phyloP scores from a whole-genome alignment of 2,329 filamentous ascomycete species.

The Coniochaeta sp. region DNA sequence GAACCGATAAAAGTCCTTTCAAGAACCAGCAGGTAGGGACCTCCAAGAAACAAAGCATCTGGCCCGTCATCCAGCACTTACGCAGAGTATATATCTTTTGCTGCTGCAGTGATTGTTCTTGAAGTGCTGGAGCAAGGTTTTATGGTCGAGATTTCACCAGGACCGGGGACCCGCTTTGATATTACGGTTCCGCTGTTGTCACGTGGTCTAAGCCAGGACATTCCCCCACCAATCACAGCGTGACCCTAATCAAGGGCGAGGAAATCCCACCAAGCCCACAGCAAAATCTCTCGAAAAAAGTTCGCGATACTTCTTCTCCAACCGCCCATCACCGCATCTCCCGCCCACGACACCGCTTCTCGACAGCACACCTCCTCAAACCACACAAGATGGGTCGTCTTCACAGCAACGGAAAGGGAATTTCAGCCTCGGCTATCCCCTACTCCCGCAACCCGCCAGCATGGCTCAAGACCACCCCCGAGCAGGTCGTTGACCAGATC shows the following conservation, averaged over 20 bases:
- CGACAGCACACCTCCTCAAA: slow-evolving; percentile 39
- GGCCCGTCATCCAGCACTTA: too few relatives aligned
- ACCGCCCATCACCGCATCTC: slow-evolving; percentile 12
- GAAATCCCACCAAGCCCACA: slow-evolving; percentile 30
- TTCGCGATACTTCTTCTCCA: slow-evolving; percentile 4
- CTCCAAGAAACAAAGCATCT: neutral
- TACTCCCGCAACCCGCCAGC: slow-evolving; percentile 90
- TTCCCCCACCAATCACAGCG: slow-evolving; percentile 13
- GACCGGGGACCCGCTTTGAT: neutral
- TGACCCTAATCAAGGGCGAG: slow-evolving; percentile 40
- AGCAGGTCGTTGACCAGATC: slow-evolving; percentile 98
- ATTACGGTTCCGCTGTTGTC: neutral
- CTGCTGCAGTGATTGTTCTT: neutral
- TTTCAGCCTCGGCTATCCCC: slow-evolving; percentile 89
- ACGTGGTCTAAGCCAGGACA: neutral
- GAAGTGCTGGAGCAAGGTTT: neutral
- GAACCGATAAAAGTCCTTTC: neutral
- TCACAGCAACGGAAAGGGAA: slow-evolving; percentile 99
- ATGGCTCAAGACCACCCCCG: slow-evolving; percentile 98
- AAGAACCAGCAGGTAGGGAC: too few relatives aligned
- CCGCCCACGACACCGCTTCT: slow-evolving; percentile 13
- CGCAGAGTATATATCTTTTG: too few relatives aligned
- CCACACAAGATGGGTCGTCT: slow-evolving; percentile 81
- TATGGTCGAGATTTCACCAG: neutral
- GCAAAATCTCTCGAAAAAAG: neutral